Conservation (phyloP, 108 stramenopile genomes). For the Nitzschia putrida region DNA sequence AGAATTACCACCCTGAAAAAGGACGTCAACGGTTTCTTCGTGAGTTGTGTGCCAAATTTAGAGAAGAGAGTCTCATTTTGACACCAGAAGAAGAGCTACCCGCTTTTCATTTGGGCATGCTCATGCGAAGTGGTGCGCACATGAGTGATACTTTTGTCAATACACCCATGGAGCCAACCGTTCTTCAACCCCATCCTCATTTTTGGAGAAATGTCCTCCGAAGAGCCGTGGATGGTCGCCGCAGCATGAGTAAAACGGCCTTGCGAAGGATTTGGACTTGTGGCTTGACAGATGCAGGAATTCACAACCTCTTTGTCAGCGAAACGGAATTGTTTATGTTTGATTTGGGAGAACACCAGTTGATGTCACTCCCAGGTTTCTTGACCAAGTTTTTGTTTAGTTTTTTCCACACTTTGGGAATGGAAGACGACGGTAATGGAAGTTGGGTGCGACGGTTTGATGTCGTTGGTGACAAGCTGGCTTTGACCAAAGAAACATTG, state of each 20-base stretch:
- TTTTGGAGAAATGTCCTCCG: constrained; percentile 39
- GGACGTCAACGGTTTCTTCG: constrained; percentile 61
- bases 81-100: constrained; percentile 52
- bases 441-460: constrained; percentile 72
- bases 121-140: constrained; percentile 20
- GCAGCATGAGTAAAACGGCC: constrained; percentile 35
- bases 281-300: constrained; percentile 78
- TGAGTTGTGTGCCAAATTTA: constrained; percentile 49
- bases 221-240: constrained; percentile 20
- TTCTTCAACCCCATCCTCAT: constrained; percentile 16
- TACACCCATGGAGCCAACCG: constrained; percentile 32
- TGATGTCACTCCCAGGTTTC: constrained; percentile 71
- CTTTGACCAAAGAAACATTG: constrained; percentile 53
- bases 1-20: constrained; percentile 70
- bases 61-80: constrained; percentile 32
- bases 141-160: constrained; percentile 44
- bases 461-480: constrained; percentile 45
- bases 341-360: constrained; percentile 69
- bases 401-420: constrained; percentile 76
- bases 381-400: constrained; percentile 75
- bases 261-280: constrained; percentile 73
- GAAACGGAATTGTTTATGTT: constrained; percentile 61
- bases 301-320: constrained; percentile 76
- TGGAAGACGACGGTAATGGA: constrained; percentile 69
- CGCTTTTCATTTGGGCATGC: constrained; percentile 34